These are phyloP conservation scores for Silene coronaria DNA, from an alignment of 179 eudicot genomes.

Conservation along the genomic window DNA sequence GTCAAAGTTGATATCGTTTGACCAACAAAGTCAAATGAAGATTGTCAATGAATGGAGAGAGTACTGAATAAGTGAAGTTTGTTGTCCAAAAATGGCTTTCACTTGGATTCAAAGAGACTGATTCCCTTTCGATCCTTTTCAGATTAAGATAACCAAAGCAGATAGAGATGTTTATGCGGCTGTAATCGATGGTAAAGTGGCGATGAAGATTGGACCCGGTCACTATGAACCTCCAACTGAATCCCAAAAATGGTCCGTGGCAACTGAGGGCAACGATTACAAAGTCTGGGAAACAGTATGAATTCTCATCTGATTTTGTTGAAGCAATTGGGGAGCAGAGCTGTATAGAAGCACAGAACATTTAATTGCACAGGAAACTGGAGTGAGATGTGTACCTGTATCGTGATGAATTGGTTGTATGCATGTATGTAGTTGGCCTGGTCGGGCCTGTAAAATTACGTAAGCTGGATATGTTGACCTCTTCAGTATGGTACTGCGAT, in stretches of 20 bases:
- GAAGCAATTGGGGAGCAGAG: slow-evolving; percentile 5
- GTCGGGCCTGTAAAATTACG: not conserved
- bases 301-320: not conserved
- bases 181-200: slow-evolving; percentile 67
- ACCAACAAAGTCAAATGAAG: too few species aligned
- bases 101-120: not conserved
- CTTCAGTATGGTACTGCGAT: not conserved
- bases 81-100: too few species aligned
- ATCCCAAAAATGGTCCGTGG: slow-evolving; percentile 58
- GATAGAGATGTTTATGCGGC: slow-evolving; percentile 95
- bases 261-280: slow-evolving; percentile 68
- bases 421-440: not conserved
- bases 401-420: not conserved
- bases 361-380: slow-evolving; percentile 11
- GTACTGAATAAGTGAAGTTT: too few species aligned
- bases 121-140: slow-evolving; percentile 1
- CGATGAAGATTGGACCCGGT: slow-evolving; percentile 96
- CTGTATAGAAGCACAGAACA: not conserved
- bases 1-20: too few species aligned
- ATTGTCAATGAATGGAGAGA: too few species aligned
- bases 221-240: slow-evolving; percentile 67
- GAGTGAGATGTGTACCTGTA: not conserved
- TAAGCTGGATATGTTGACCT: not conserved
- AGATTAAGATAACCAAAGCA: slow-evolving; percentile 75
- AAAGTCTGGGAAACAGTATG: slow-evolving; percentile 82